Conservation (phyloP, 2,329 filamentous ascomycete genomes). For the Sporothrix pseudoabietina region DNA sequence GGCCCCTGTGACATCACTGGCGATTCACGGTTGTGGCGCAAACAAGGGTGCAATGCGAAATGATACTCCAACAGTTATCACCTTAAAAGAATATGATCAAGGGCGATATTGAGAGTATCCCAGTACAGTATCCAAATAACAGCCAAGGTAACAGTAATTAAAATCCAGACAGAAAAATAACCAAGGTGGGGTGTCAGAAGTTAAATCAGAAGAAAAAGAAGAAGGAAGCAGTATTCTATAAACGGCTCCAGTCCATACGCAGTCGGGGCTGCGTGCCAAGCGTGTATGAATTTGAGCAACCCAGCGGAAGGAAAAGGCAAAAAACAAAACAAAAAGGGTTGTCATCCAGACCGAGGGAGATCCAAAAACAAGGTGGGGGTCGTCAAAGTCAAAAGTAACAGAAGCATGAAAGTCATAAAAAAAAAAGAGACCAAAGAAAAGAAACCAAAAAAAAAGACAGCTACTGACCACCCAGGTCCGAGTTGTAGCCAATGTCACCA, state of each 20-base stretch:
- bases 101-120: background rate
- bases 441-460: slow-evolving; percentile 10
- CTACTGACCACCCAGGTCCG: slow-evolving; percentile 50
- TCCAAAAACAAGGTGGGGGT: background rate
- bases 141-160: background rate
- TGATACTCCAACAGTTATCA: background rate
- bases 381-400: slow-evolving; percentile 22
- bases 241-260: slow-evolving; percentile 13
- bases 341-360: background rate
- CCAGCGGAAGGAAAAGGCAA: slow-evolving; percentile 15
- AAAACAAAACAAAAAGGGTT: slow-evolving; percentile 16
- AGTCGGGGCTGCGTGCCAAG: background rate
- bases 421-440: slow-evolving; percentile 12
- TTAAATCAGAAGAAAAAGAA: background rate
- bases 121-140: background rate
- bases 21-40: background rate
- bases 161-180: background rate
- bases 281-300: slow-evolving; percentile 2
- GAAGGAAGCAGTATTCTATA: slow-evolving; percentile 4
- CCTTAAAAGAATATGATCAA: background rate
- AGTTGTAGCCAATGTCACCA: slow-evolving; percentile 57
- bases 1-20: background rate
- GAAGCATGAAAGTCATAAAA: slow-evolving; percentile 13
- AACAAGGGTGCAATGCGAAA: background rate
- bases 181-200: background rate